A percentile compares a stretch with the other conserved stretches of the same genome.
These are phyloP conservation scores for Erigeron canadensis DNA, from an alignment of 129 eudicot species.

Conservation along the genomic window DNA sequence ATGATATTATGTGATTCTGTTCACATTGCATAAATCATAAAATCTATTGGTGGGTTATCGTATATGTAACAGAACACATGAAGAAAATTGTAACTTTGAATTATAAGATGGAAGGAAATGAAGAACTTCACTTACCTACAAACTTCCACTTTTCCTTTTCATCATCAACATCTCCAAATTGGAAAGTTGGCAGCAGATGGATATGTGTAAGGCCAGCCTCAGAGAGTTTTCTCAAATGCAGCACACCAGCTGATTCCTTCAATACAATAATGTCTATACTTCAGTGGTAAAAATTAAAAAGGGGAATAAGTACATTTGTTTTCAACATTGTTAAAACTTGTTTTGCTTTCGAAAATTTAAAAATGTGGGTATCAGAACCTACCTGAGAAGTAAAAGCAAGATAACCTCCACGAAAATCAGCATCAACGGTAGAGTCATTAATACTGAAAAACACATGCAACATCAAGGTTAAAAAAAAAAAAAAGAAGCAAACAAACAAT, in stretches of 20 bases:
- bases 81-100: not conserved
- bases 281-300: not conserved
- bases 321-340: not conserved
- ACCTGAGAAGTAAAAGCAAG: conserved; percentile 90
- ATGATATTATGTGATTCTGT: too few species aligned
- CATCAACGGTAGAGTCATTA: conserved; percentile 62
- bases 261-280: conserved; percentile 27
- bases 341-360: not conserved
- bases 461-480: conserved; percentile 3
- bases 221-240: conserved; percentile 72
- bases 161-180: conserved; percentile 85
- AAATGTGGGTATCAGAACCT: conserved; percentile 16
- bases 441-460: conserved; percentile 45
- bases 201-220: conserved; percentile 88
- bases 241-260: conserved; percentile 88
- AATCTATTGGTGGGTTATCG: too few species aligned
- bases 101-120: conserved; percentile 9
- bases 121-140: conserved; percentile 49
- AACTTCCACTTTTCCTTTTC: conserved; percentile 78
- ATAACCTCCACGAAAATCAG: conserved; percentile 78
- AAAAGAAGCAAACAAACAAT: not conserved
- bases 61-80: too few species aligned
- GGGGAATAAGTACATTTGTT: not conserved
- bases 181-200: conserved; percentile 92
- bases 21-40: not conserved